These are phyloP conservation scores for Telopea speciosissima DNA, from an alignment of 177 flowering plant species.

Conservation along the genomic window DNA sequence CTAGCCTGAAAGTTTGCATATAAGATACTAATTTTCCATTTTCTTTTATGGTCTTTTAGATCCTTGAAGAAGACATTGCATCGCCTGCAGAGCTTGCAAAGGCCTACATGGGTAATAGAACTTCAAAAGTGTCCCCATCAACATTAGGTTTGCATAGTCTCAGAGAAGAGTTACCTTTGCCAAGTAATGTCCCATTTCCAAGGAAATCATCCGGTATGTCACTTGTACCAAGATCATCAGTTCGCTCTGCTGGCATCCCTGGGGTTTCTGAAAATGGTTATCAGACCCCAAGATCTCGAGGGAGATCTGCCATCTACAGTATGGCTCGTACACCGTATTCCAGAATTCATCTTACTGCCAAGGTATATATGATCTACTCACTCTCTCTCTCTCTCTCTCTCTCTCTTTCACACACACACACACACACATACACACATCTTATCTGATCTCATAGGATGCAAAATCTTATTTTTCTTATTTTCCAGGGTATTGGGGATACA, in stretches of 20 bases:
- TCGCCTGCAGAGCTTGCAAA: slow-evolving; percentile 91
- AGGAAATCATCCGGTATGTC: slow-evolving; percentile 34
- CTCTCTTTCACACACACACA: too few relatives aligned
- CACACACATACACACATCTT: too few relatives aligned
- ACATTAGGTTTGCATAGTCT: slow-evolving; percentile 29
- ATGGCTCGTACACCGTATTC: slow-evolving; percentile 90
- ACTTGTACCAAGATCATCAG: slow-evolving; percentile 29
- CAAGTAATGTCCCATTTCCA: slow-evolving; percentile 22
- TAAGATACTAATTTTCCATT: neutral
- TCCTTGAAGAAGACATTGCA: slow-evolving; percentile 49
- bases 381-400: neutral
- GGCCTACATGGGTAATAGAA: slow-evolving; percentile 77
- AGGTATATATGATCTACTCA: slow-evolving; percentile 28
- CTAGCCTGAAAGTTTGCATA: neutral
- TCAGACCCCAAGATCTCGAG: slow-evolving; percentile 54
- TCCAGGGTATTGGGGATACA: slow-evolving; percentile 25
- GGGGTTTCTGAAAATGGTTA: slow-evolving; percentile 43
- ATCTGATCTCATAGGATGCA: neutral
- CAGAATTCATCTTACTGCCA: slow-evolving; percentile 33
- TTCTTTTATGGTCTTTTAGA: slow-evolving; percentile 30
- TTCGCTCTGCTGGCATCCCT: slow-evolving; percentile 13
- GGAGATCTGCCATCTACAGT: slow-evolving; percentile 78
- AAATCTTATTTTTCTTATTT: slow-evolving; percentile 1
- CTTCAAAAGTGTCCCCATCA: slow-evolving; percentile 51
- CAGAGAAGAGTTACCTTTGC: slow-evolving; percentile 29